Conservation (phyloP, 2,329 filamentous ascomycete genomes). For the Pyrenochaeta sp. region DNA sequence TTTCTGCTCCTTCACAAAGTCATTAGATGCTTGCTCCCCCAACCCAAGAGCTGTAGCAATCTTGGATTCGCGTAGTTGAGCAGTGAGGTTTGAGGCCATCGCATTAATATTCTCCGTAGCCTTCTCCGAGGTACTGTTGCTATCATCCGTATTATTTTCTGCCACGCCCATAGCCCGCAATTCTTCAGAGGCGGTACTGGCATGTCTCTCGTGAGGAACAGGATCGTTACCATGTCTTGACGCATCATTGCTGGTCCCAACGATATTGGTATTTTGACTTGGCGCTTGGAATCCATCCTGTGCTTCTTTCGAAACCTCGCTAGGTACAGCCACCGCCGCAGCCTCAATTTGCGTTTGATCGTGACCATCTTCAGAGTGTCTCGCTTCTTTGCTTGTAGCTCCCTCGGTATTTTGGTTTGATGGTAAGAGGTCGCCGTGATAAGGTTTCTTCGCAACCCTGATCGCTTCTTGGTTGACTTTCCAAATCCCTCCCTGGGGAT, state of each 20-base stretch:
- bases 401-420: constrained; percentile 21
- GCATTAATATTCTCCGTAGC: not conserved
- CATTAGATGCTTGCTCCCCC: not conserved
- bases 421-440: constrained; percentile 39
- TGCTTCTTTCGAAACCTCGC: not conserved
- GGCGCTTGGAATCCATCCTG: not conserved
- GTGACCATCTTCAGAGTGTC: not conserved
- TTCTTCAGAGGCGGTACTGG: not conserved
- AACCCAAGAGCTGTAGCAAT: not conserved
- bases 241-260: not conserved
- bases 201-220: not conserved
- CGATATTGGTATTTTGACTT: not conserved
- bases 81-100: not conserved
- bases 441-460: constrained; percentile 33
- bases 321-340: not conserved
- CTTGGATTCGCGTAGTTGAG: not conserved
- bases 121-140: not conserved
- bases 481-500: constrained; percentile 41
- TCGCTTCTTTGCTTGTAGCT: not conserved
- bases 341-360: not conserved
- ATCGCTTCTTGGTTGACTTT: constrained; percentile 39
- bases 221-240: not conserved
- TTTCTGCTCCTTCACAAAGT: not conserved
- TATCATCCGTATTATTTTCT: not conserved
- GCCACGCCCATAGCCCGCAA: not conserved